Evolutionary conservation across 2,329 filamentous ascomycete genomes (phyloP), one percentile per base, ranked within the genome.

Genomic region (Cercospora zeina): DNA sequence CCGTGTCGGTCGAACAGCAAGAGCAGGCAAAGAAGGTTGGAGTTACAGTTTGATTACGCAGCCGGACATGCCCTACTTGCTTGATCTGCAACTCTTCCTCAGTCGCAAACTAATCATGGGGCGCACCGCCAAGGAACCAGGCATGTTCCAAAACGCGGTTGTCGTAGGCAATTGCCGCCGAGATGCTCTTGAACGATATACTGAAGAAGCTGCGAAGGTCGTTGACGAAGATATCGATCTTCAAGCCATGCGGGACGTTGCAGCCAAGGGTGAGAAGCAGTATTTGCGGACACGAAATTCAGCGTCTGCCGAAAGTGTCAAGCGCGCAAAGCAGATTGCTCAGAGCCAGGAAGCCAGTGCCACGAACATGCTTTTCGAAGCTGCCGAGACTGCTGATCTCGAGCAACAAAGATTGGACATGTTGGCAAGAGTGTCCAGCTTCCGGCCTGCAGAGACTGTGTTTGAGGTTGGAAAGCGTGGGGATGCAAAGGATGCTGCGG

Each of bases 31-130:
- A 70, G 87, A 89, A 67, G 95, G 95, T 65, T 97, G 95, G 95
- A 90, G 89, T 78, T 99, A 96, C 78, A 97, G 91, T 79, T 82
- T 99, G 21, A 88, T 97, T 27, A 85, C 91, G 62, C 90, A 96
- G 68, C 85, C 89, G 1, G 95, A 99, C 76, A 87, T 90, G 5
- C 93, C 95, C 0, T 99, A 99, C 74, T 82, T 99, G 3, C 80
- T 99, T 4, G 95, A 99, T 76, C 80, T 99, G 58, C 96, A 99
- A 75, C 83, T 99, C 0, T 99, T 99, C 77, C 83, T 99, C 0
- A 90, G 91, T n/a, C 89, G 89, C 72, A 89, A 85, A 72, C 79
- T 99, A 16, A 81, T 96, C 1, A 76, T 96, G 33, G 93, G 93
- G 0, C 86, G 88, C 16, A 79, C 74, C 14, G 80, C 79, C 2